Evolutionary conservation across 2,329 filamentous ascomycete species (phyloP).

Genomic region (Lasiodiplodia hormozganensis): DNA sequence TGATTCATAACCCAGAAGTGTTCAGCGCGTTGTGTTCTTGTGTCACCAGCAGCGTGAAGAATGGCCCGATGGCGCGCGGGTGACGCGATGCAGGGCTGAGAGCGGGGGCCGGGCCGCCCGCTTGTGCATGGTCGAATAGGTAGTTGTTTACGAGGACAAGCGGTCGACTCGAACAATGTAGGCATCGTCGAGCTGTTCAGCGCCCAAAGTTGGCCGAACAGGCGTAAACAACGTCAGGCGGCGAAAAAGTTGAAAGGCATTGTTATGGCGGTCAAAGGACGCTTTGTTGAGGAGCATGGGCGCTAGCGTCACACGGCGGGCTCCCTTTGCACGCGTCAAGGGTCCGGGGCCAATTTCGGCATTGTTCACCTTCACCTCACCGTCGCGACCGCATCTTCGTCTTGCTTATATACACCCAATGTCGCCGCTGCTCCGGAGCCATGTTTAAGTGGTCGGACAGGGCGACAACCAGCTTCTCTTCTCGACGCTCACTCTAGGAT

Average conservation of each 20-base stretch:
- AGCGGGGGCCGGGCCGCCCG: conserved; percentile 20
- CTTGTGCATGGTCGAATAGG: background rate
- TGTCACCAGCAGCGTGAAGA: conserved; percentile 14
- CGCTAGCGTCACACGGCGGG: conserved; percentile 19
- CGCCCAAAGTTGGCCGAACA: background rate
- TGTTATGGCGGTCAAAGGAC: conserved; percentile 9
- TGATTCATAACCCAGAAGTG: background rate
- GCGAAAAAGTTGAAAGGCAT: background rate
- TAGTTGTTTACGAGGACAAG: background rate
- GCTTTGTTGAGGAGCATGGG: conserved; percentile 22
- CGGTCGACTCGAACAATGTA: background rate
- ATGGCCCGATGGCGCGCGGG: conserved; percentile 16
- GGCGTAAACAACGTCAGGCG: background rate
- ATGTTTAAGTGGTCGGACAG: conserved; percentile 19
- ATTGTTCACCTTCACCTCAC: conserved; percentile 27
- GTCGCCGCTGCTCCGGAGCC: conserved; percentile 20
- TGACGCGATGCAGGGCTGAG: conserved; percentile 19
- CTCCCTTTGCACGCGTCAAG: conserved; percentile 28
- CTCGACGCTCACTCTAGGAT: conserved; percentile 4
- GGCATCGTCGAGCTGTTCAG: background rate
- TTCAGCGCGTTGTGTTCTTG: background rate
- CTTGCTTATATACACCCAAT: conserved; percentile 24
- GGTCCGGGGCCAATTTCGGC: conserved; percentile 23
- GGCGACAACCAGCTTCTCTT: conserved; percentile 18
- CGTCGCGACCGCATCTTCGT: conserved; percentile 22